These are phyloP conservation scores for Vitis cinerea DNA, from an alignment of 164 flowering plant species.

Conservation along the genomic window DNA sequence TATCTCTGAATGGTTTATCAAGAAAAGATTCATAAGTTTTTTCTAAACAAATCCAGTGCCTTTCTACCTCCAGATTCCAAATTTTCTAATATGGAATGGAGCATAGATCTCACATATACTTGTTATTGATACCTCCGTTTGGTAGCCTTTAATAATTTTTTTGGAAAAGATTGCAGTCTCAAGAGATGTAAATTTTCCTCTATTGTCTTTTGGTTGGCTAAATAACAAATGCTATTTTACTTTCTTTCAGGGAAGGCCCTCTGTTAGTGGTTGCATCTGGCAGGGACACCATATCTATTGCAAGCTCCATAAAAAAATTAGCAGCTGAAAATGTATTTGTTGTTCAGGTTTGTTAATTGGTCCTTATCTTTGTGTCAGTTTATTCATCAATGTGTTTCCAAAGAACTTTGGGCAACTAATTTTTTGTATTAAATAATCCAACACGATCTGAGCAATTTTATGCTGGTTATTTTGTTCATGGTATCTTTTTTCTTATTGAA, in stretches of 20 bases:
- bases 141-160: no score
- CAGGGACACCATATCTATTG: constrained; percentile 80
- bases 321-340: constrained; percentile 89
- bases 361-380: background rate
- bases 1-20: background rate
- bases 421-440: background rate
- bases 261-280: constrained; percentile 92
- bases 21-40: background rate
- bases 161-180: no score
- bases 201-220: background rate
- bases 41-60: background rate
- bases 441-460: background rate
- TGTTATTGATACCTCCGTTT: no score
- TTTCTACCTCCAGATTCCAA: background rate
- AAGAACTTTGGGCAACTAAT: background rate
- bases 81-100: background rate
- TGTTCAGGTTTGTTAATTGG: constrained; percentile 60
- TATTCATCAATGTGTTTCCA: background rate
- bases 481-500: background rate
- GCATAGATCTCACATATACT: no score
- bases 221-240: background rate
- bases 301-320: constrained; percentile 71
- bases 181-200: no score
- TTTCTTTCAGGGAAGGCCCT: constrained; percentile 78
- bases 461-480: background rate